Conservation (phyloP, 1,139 yeast species). For the Saccharomyces hybrid region DNA sequence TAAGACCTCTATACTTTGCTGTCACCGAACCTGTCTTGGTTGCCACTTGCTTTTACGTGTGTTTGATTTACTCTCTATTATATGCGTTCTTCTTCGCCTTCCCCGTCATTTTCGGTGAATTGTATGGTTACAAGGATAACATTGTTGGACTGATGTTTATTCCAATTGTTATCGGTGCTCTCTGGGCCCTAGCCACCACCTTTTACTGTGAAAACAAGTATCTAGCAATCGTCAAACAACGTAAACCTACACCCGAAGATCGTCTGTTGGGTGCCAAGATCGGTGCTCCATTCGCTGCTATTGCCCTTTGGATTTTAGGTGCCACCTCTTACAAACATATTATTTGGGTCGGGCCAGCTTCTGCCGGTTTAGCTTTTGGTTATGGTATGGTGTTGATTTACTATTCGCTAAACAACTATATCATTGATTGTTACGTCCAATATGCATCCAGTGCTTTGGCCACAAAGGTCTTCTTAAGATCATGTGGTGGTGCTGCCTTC, state of each 20-base stretch:
- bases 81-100: slow-evolving; percentile 90
- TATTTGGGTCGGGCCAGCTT: slow-evolving; percentile 92
- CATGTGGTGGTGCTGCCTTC: slow-evolving; percentile 63
- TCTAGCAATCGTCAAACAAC: slow-evolving; percentile 40
- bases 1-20: slow-evolving; percentile 67
- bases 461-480: slow-evolving; percentile 79
- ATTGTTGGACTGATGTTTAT: slow-evolving; percentile 74
- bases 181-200: slow-evolving; percentile 63
- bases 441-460: slow-evolving; percentile 86
- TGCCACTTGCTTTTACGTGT: slow-evolving; percentile 74
- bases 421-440: slow-evolving; percentile 77
- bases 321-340: slow-evolving; percentile 75
- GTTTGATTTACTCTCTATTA: slow-evolving; percentile 73
- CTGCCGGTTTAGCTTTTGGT: slow-evolving; percentile 82
- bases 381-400: slow-evolving; percentile 87
- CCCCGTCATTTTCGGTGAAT: slow-evolving; percentile 61
- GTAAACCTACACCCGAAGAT: slow-evolving; percentile 79
- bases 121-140: slow-evolving; percentile 61
- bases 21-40: slow-evolving; percentile 77
- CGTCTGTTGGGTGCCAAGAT: slow-evolving; percentile 80
- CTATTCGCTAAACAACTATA: slow-evolving; percentile 79
- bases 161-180: slow-evolving; percentile 81
- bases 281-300: slow-evolving; percentile 85
- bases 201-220: slow-evolving; percentile 61
- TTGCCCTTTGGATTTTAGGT: slow-evolving; percentile 78